Base-by-base conservation (phyloP, 2,329 filamentous ascomycete genomes). In the Magnaporthiopsis incrustans region DNA sequence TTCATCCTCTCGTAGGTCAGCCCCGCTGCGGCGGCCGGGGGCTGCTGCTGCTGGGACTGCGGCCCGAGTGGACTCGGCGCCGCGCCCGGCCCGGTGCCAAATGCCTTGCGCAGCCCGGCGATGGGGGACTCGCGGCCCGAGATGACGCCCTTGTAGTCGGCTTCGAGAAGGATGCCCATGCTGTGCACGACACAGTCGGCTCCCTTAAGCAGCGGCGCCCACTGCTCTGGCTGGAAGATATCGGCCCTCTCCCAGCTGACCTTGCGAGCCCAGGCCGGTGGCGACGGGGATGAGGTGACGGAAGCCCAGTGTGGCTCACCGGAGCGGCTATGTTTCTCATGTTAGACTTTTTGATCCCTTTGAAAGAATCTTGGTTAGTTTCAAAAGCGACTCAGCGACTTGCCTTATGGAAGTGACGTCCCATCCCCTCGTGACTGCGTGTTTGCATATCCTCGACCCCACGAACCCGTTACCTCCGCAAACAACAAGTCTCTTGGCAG, bases 1-100 rank as follows among this genome's bases (percentile, higher is more conserved):
- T 99, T 99, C 92, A 99, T 97, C 66, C 92, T 82, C 79, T 98
- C 95, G 79, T 99, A 99, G 25, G 94, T 97, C 71, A 97, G 81
- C 58, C 22, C 18, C 57, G 60, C 18, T 11, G 90, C 32, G 88
- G 87, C 69, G 88, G 87, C 69, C 87, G 86, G 59, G 80, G 83
- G 74, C 90, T 87, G 63, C 44, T n/a, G 44, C 15, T 53, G 44
- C 2, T 53, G 44, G 44, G 1, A n/a, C 1, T 58, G 57, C 25
- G 88, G 83, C 66, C 88, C 83, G 25, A 96, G 79, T 2, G 91
- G 91, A 74, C 96, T 90, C 64, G 79, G 82, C 63, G 85, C 85
- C 64, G 86, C 84, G 62, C 14, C 44, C 35, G 62, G 38, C 3
- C 15, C 32, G 7, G 63, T 62, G 8, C 87, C 86, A 74, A 98